Base-by-base conservation (phyloP, 345 rosid genomes). In the Citrus inodora region DNA sequence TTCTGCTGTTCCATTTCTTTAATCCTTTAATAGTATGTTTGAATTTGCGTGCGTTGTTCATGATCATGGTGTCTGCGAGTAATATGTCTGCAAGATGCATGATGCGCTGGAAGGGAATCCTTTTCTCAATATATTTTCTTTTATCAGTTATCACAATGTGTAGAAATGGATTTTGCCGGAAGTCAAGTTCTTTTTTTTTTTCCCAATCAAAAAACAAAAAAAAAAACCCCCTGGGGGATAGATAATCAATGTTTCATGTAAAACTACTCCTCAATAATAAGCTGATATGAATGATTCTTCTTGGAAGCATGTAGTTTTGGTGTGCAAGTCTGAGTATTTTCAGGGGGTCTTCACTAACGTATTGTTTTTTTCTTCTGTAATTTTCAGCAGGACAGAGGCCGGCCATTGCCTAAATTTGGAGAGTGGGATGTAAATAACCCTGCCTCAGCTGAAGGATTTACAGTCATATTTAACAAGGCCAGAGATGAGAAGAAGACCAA, bases 371-470 rank as follows among this genome's bases (percentile, higher is more conserved):
- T 42, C 37, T 51, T 58, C 51, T 46, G 51, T 46, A 16, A 13
- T 46, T 46, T 42, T 46, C 51, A 46, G 17, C 55, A 68, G 67
- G 40, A 70, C 48, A 78, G 55, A 22, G 67, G 66, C 22, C 76
- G 76, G 25, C 63, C 85, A 1, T 70, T 83, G 78, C 85, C 85
- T 28, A 83, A 83, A 60, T 80, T 83, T 16, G 85, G 85, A 42
- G 85, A 80, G 64, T 80, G 85, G 81, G 85, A 83, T 63, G 83
- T 80, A 3, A 83, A 76, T 33, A 67, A 83, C 67, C 85, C 82
- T 4, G 82, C 85, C 5, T 79, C 85, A 1, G 85, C 85, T 4
- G 85, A 83, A 48, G 85, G 80, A 48, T 80, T 80, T 21, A 73
- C 83, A 0, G 72, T 80, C 22, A 76, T 83, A 71, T 83, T 83